Evolutionary conservation across 2,329 filamentous ascomycete genomes (phyloP).

Genomic region (Raffaelea ambrosiae): DNA sequence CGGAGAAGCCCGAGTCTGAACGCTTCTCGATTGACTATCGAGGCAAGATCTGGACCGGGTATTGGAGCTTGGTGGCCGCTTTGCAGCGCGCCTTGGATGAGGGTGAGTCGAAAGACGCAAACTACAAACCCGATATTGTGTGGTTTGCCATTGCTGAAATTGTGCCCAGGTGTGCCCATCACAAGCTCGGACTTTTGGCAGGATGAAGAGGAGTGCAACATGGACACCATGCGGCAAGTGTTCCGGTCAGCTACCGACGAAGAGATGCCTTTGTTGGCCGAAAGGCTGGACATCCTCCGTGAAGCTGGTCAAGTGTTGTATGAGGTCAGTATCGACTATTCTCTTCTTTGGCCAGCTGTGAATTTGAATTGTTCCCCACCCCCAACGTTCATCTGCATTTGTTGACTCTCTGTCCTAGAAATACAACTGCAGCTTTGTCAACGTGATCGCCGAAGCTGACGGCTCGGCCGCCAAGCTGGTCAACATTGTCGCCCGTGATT

Average conservation of each 20-base stretch:
- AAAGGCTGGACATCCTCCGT: constrained; percentile 69
- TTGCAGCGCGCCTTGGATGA: constrained; percentile 84
- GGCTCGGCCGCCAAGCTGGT: constrained; percentile 77
- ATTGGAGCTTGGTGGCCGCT: constrained; percentile 86
- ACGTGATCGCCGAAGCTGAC: constrained; percentile 65
- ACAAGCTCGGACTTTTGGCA: constrained; percentile 84
- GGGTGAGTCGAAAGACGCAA: constrained; percentile 39
- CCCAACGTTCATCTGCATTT: no score
- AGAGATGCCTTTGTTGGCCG: constrained; percentile 72
- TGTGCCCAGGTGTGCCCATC: constrained; percentile 63
- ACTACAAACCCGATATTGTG: no score
- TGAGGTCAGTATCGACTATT: no score
- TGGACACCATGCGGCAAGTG: constrained; percentile 64
- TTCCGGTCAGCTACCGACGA: constrained; percentile 84
- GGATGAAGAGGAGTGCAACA: constrained; percentile 64
- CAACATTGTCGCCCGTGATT: constrained; percentile 74
- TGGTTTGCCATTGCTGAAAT: background rate
- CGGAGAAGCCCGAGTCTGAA: constrained; percentile 57
- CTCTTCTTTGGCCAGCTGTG: no score
- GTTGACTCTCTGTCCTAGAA: constrained; percentile 43
- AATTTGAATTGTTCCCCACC: no score
- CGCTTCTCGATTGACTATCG: constrained; percentile 78
- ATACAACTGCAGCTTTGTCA: constrained; percentile 66
- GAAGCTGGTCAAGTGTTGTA: constrained; percentile 77
- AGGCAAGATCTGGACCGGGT: constrained; percentile 80